Evolutionary conservation across 257 asterid species (phyloP).

Genomic region (Ehretia macrophylla): DNA sequence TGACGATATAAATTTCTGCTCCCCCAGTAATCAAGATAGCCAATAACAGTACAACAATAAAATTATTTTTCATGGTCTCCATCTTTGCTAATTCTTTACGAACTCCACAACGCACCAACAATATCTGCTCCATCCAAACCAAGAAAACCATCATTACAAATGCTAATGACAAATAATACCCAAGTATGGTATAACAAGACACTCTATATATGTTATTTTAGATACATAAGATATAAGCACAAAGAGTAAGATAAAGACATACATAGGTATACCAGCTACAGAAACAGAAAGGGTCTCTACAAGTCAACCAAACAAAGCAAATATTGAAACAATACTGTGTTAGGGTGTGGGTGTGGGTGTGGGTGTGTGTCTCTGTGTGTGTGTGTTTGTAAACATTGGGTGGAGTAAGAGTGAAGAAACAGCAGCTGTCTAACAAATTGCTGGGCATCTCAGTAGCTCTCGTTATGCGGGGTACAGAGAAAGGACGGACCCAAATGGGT

Average conservation of each 20-base stretch:
- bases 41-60: constrained; percentile 32
- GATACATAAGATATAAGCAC: too few relatives aligned
- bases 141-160: constrained; percentile 3
- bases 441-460: too few relatives aligned
- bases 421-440: not conserved
- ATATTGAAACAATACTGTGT: not conserved
- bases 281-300: not conserved
- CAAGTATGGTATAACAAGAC: not conserved
- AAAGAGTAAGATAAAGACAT: too few relatives aligned
- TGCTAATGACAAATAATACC: not conserved
- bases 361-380: not conserved
- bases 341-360: too few relatives aligned
- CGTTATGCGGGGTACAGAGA: too few relatives aligned
- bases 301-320: not conserved
- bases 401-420: not conserved
- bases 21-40: constrained; percentile 35
- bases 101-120: constrained; percentile 30
- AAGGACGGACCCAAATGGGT: too few relatives aligned
- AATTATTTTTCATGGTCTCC: constrained; percentile 40
- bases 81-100: constrained; percentile 31
- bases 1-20: constrained; percentile 83
- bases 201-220: too few relatives aligned
- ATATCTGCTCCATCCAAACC: constrained; percentile 37
- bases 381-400: too few relatives aligned
- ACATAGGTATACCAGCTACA: not conserved